A percentile compares a stretch with the other conserved stretches of the same genome.
These are phyloP conservation scores for Xylaria sp. DNA, from an alignment of 2,329 filamentous ascomycete species.

Conservation along the genomic window DNA sequence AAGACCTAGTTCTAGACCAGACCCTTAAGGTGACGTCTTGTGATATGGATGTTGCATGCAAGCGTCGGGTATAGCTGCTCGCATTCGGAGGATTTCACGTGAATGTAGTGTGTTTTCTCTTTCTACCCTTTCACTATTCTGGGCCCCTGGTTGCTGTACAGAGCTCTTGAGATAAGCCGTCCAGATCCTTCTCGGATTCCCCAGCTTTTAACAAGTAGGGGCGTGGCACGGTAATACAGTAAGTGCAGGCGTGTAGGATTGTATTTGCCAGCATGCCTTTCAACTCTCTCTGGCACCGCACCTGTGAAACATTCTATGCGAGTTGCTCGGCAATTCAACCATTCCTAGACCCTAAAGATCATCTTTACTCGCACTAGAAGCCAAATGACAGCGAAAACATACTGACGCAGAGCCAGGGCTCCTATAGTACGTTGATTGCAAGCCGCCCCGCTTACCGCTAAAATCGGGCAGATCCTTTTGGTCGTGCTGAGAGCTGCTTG, in stretches of 20 bases:
- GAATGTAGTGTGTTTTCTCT: background rate
- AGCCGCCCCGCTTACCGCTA: background rate
- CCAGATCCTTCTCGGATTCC: background rate
- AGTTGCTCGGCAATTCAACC: background rate
- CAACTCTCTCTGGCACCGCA: background rate
- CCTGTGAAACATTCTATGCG: too few species aligned
- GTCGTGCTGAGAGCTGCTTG: background rate
- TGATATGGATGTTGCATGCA: background rate
- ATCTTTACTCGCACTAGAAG: background rate
- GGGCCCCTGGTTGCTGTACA: too few species aligned
- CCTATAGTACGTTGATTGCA: background rate
- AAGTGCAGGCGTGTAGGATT: background rate
- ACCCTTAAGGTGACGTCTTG: background rate
- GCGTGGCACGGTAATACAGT: conserved; percentile 7
- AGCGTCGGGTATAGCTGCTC: background rate
- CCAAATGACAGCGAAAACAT: too few species aligned
- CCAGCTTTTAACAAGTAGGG: background rate
- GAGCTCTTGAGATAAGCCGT: background rate
- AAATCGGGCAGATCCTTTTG: conserved; percentile 15
- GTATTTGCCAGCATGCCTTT: background rate
- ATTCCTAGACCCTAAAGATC: background rate
- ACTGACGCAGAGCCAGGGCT: background rate
- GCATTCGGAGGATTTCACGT: background rate
- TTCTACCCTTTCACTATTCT: too few species aligned
- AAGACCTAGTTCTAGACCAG: conserved; percentile 1